Evolutionary conservation across 1,139 yeast genomes (phyloP), one percentile per base, ranked within the genome.

Genomic region (Candida sanyaensis): DNA sequence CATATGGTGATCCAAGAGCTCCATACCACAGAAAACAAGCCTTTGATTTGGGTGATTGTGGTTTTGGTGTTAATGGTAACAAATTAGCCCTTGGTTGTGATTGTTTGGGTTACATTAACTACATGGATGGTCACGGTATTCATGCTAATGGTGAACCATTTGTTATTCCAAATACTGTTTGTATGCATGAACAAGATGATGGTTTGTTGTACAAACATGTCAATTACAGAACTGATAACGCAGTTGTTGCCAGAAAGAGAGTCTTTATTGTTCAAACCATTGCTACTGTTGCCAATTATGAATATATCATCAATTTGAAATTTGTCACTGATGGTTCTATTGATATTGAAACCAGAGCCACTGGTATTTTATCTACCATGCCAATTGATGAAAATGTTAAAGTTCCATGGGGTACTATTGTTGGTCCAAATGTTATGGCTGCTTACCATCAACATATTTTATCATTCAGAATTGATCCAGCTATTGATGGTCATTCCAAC

Each of bases 261-360:
- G 90, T 88, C 64, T 84, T 89, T 61, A 85, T 89, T 45, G 81
- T 89, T 54, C 96, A 89, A 74, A 86, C 92, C 50, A 86, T 89
- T 62, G 89, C 95, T 41, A 89, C 96, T 39, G 96, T 89, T 51
- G 96, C 96, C 51, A 89, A 89, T 75, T 89, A 89, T 72, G 96
- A 89, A 72, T 89, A 89, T 74, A 81, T 87, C 55, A 70, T 88
- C 62, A 88, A 88, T 66, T 74, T 86, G 66, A 83, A 87, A 64
- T 84, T 89, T 58, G 89, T 85, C 61, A 91, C 84, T 69, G 95
- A 87, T 56, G 96, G 95, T 57, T 84, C 87, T 45, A 83, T 89
- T 60, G 86, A 86, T 58, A 84, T 88, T 54, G 95, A 88, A 68
- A 84, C 88, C 55, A 81, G 96, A 71, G 96, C 96, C 52, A 88